These are phyloP conservation scores for Arthrobotrys sphaeroides DNA, from an alignment of 2,329 filamentous ascomycete species.

Conservation along the genomic window DNA sequence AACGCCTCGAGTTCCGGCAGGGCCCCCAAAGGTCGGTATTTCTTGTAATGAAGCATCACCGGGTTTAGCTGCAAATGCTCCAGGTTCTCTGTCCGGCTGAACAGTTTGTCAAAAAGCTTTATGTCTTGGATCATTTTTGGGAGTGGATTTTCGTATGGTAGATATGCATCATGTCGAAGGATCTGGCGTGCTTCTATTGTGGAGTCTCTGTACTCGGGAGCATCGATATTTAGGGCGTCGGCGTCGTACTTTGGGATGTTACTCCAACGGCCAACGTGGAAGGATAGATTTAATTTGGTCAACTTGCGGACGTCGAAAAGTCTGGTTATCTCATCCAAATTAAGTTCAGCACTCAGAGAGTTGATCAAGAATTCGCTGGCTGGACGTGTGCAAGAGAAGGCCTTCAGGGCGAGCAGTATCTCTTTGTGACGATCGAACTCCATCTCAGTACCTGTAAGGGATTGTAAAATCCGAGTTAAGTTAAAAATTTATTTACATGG, in stretches of 20 bases:
- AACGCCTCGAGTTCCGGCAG: not conserved
- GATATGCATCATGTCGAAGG: not conserved
- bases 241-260: not conserved
- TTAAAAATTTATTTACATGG: no score
- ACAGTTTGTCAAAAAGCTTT: not conserved
- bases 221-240: not conserved
- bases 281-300: not conserved
- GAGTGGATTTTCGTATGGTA: not conserved
- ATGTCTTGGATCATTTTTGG: not conserved
- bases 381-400: not conserved
- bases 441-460: no score
- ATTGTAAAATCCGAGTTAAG: no score
- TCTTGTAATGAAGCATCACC: not conserved
- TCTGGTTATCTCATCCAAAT: not conserved
- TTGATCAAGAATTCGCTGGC: conserved; percentile 4
- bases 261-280: not conserved
- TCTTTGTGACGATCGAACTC: not conserved
- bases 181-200: not conserved
- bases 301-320: not conserved
- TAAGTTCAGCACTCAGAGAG: not conserved
- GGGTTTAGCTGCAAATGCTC: not conserved
- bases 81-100: not conserved
- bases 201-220: not conserved
- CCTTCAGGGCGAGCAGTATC: not conserved
- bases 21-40: not conserved